A percentile compares a stretch with the other conserved stretches of the same genome.
These are phyloP conservation scores for Stemphylium beticola DNA, from an alignment of 2,329 filamentous ascomycete genomes.

Conservation along the genomic window DNA sequence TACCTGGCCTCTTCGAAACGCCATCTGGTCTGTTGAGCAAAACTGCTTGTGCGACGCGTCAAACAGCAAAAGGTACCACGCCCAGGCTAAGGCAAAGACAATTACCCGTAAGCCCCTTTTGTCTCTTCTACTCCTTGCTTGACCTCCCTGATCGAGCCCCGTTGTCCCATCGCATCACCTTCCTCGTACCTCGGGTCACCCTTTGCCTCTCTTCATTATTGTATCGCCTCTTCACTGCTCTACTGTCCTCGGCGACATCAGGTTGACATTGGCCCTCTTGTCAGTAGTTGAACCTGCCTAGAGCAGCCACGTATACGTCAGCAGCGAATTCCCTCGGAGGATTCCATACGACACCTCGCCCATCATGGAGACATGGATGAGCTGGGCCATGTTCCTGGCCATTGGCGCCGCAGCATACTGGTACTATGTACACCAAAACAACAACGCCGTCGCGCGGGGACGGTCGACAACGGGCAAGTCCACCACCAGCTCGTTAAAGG, in stretches of 20 bases:
- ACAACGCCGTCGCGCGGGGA: conserved; percentile 30
- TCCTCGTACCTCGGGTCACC: background rate
- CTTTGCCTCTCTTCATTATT: background rate
- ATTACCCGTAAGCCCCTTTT: conserved; percentile 16
- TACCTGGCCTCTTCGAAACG: conserved; percentile 33
- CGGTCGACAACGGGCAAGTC: conserved; percentile 35
- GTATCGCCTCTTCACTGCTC: background rate
- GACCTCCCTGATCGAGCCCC: conserved; percentile 10
- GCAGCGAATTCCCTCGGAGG: background rate
- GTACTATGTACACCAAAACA: conserved; percentile 39
- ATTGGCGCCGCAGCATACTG: conserved; percentile 35
- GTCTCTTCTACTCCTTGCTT: conserved; percentile 21
- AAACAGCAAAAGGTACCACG: conserved; percentile 4
- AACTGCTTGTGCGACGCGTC: conserved; percentile 18
- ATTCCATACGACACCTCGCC: background rate
- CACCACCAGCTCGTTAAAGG: conserved; percentile 28
- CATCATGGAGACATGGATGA: conserved; percentile 44
- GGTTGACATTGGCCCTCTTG: background rate
- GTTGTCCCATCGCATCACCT: background rate
- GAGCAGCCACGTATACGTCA: conserved; percentile 3
- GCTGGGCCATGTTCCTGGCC: conserved; percentile 43
- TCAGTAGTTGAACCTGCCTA: background rate
- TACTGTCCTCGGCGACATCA: background rate
- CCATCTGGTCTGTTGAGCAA: conserved; percentile 8
- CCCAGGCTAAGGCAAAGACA: conserved; percentile 12